These are phyloP conservation scores for Salix viminalis DNA, from an alignment of 345 rosid genomes.

Conservation along the genomic window DNA sequence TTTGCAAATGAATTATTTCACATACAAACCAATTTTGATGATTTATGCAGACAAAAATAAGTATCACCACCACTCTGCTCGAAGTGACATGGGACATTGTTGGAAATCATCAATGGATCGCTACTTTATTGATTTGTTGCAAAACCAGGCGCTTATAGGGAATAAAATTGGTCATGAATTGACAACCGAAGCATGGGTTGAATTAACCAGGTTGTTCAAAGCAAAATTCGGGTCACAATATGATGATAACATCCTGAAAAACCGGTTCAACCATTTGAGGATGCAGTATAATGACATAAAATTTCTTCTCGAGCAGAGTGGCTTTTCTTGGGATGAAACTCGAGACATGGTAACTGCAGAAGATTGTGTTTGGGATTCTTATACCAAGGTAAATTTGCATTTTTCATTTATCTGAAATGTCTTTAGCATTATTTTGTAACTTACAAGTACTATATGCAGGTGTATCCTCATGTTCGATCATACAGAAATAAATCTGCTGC, in stretches of 20 bases:
- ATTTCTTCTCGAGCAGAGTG: constrained; percentile 33
- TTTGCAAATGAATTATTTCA: neutral
- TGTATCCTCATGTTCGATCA: constrained; percentile 29
- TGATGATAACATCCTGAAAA: constrained; percentile 24
- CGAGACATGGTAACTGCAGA: constrained; percentile 39
- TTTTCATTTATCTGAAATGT: neutral
- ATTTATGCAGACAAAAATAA: constrained; percentile 28
- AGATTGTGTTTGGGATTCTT: constrained; percentile 38
- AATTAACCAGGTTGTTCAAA: constrained; percentile 25
- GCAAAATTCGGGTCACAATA: constrained; percentile 19
- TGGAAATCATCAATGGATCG: constrained; percentile 36
- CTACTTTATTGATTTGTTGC: constrained; percentile 37
- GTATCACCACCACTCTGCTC: constrained; percentile 9
- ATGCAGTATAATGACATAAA: constrained; percentile 28
- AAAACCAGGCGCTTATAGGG: constrained; percentile 40
- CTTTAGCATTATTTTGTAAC: neutral
- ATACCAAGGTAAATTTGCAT: constrained; percentile 28
- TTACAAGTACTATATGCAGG: constrained; percentile 26
- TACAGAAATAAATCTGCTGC: constrained; percentile 36
- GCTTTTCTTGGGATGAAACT: constrained; percentile 43
- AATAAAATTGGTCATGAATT: constrained; percentile 35
- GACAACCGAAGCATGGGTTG: constrained; percentile 34
- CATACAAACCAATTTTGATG: neutral
- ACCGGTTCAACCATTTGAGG: constrained; percentile 30
- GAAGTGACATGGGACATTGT: constrained; percentile 9